Evolutionary conservation across 805 yeast species (phyloP), one percentile per base, ranked within the genome.

Genomic region (Teunomyces gatunensis): DNA sequence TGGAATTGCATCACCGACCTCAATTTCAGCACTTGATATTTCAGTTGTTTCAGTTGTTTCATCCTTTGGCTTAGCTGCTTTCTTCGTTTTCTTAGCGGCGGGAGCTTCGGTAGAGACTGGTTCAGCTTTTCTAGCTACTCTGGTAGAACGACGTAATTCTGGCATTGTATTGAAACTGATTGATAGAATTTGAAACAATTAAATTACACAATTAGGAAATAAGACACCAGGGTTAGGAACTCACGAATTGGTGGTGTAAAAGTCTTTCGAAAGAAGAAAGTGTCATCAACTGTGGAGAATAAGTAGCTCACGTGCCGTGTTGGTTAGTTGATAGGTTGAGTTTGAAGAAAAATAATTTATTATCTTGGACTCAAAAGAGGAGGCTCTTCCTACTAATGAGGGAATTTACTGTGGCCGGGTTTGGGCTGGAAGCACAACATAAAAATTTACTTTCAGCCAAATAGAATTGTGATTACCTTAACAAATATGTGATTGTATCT

Each of bases 1-100:
- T 11, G 95, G 95, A 39, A 87, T 75, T 7, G 64, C 65, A 57
- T 82, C 90, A 23, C 91, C 94, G 13, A 80, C 70, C 47, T 78
- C 60, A 30, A 70, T 39, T 50, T 67, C 72, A 12, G 48, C 34
- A 18, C 54, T 41, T 13, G 41, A 21, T 3, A 20, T 23, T 13
- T 32, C 43, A 11, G 33, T 35, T 6, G 42, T 23, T 11, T 42
- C 36, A 13, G 23, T 34, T n/a, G 29, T n/a, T 6, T 25, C 44
- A 13, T 13, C 37, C 15, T 46, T 39, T 17, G 47, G 44, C 7
- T 30, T 28, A 7, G 48, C 45, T 25, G 25, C 47, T 13, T 49
- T 54, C 28, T 39, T 50, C 12, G 52, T 51, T 18, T 48, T 46
- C 20, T 44, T 42, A 27, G 30, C 27, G 6, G 45, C 45, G 28